Conservation (phyloP, 768 basidiomycete genomes). For the Tricholoma terreum region DNA sequence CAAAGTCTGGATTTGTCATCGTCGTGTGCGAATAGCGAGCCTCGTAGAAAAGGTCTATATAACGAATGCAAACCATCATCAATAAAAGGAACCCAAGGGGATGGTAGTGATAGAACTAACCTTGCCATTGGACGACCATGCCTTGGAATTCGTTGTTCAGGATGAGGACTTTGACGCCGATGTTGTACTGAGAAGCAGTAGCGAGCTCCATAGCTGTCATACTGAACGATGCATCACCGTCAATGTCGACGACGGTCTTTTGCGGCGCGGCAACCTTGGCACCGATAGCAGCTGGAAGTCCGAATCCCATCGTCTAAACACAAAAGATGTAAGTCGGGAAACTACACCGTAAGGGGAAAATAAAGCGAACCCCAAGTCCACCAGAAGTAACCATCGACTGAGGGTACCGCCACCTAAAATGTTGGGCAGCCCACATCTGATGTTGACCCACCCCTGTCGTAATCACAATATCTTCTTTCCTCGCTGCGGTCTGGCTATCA, state of each 20-base stretch:
- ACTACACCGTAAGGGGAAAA: neutral
- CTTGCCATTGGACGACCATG: slow-evolving; percentile 99
- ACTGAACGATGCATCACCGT: slow-evolving; percentile 97
- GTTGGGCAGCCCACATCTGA: slow-evolving; percentile 99
- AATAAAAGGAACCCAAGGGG: neutral
- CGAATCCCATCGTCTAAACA: slow-evolving; percentile 93
- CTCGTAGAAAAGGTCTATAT: slow-evolving; percentile 88
- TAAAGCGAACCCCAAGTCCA: slow-evolving; percentile 80
- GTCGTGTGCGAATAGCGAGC: slow-evolving; percentile 93
- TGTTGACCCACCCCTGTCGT: slow-evolving; percentile 98
- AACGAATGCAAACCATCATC: too few relatives aligned
- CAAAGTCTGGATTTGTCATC: slow-evolving; percentile 96
- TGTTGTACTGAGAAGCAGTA: slow-evolving; percentile 86
- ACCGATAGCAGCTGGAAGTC: slow-evolving; percentile 90
- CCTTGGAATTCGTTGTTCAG: slow-evolving; percentile 98
- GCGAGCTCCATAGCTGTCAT: slow-evolving; percentile 99
- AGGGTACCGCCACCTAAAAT: slow-evolving; percentile 88
- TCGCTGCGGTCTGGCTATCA: slow-evolving; percentile 70
- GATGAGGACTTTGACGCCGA: slow-evolving; percentile 92
- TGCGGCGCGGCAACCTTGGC: slow-evolving; percentile 95
- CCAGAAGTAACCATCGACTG: slow-evolving; percentile 90
- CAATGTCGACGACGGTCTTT: slow-evolving; percentile 93
- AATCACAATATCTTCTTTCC: slow-evolving; percentile 85
- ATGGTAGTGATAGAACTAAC: slow-evolving; percentile 42
- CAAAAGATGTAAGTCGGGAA: slow-evolving; percentile 4